Conservation (phyloP, 192 early-diverging fungal genomes). For the Mortierella alpina region DNA sequence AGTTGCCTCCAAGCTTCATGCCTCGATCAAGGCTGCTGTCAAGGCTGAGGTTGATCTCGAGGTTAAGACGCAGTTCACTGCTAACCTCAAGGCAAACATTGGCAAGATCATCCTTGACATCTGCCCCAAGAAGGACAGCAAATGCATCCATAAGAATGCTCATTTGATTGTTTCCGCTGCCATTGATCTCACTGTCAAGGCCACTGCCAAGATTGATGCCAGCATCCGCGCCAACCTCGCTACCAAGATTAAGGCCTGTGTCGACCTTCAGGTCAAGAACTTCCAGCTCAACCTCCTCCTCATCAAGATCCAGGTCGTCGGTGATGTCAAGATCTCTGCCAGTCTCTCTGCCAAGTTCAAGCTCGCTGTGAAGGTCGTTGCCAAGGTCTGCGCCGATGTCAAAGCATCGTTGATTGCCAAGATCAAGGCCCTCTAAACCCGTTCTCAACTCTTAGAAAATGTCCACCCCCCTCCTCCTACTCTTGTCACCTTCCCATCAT, state of each 20-base stretch:
- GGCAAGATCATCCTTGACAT: conserved; percentile 35
- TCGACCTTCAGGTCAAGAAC: conserved; percentile 53
- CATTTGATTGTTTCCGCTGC: conserved; percentile 45
- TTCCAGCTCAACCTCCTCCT: conserved; percentile 49
- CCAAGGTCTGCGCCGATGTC: conserved; percentile 35
- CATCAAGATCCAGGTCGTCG: conserved; percentile 42
- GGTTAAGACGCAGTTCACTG: conserved; percentile 48
- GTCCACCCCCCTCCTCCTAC: neutral
- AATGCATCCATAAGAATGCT: conserved; percentile 40
- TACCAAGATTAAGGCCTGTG: conserved; percentile 45
- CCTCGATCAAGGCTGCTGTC: conserved; percentile 53
- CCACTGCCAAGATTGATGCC: conserved; percentile 37
- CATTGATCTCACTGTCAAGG: conserved; percentile 49
- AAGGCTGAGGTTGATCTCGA: conserved; percentile 49
- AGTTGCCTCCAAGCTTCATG: conserved; percentile 29
- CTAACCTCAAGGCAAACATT: conserved; percentile 48
- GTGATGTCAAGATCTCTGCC: conserved; percentile 37
- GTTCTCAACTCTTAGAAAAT: neutral
- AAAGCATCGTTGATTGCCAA: conserved; percentile 30
- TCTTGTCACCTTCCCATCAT: neutral
- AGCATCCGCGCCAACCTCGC: conserved; percentile 29
- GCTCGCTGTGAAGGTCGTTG: conserved; percentile 29
- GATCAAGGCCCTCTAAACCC: conserved; percentile 38
- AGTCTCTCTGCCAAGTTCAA: conserved; percentile 32
- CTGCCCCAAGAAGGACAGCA: conserved; percentile 44